Conservation (phyloP, 192 early-diverging fungal species). For the Linnemannia zychae region DNA sequence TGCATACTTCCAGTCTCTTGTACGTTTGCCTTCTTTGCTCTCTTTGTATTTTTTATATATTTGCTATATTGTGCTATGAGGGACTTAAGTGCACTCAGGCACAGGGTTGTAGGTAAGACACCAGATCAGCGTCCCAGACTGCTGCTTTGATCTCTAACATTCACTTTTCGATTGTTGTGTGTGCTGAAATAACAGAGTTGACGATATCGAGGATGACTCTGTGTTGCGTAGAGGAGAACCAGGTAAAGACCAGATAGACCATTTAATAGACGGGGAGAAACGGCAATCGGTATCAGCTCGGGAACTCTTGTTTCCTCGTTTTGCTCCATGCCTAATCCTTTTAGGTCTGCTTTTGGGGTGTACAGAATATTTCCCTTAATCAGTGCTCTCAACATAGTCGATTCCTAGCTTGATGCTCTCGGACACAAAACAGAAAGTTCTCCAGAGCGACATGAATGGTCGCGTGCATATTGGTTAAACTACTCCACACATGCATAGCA, state of each 20-base stretch:
- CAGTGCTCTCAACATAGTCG: not conserved
- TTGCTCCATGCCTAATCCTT: not conserved
- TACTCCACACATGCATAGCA: not conserved
- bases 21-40: conserved; percentile 46
- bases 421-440: not conserved
- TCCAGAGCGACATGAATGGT: not conserved
- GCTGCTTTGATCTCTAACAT: not conserved
- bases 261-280: too few relatives aligned
- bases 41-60: not conserved
- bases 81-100: too few relatives aligned
- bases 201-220: conserved; percentile 97
- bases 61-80: not conserved
- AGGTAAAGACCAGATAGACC: conserved; percentile 49
- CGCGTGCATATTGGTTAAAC: too few relatives aligned
- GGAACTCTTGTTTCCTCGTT: not conserved
- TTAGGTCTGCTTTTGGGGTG: not conserved
- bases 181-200: conserved; percentile 70
- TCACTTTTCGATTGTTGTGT: not conserved
- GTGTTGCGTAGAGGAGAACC: conserved; percentile 89
- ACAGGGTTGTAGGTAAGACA: not conserved
- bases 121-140: not conserved
- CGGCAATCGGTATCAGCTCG: too few relatives aligned
- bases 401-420: not conserved
- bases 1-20: conserved; percentile 95
- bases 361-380: not conserved